Evolutionary conservation across 2,329 filamentous ascomycete genomes (phyloP), one percentile per base, ranked within the genome.

Genomic region (Neoarthrinium moseri): DNA sequence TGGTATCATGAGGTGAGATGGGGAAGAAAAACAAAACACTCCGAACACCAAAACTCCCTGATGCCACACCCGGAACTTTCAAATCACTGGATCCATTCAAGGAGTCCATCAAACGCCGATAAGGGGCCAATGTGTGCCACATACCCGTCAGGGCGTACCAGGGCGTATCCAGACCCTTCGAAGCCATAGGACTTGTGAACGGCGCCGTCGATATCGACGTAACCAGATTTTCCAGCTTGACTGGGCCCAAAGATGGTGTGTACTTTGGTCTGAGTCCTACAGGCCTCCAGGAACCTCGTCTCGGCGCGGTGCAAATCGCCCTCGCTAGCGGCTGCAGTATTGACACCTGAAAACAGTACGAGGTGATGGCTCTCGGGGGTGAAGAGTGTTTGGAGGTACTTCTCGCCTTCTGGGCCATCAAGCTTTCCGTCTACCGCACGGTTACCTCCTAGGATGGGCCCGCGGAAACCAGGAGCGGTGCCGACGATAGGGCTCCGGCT

Each of bases 381-480:
- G 12, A 45, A n/a, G 13, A 45, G 43, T 8, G 38, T 18, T 35
- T 38, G 43, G 5, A 45, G 34, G 34, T 38, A 39, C 23, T 38
- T 29, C 4, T 45, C 43, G 17, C 26, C 27, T 10, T 33, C 43
- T 15, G 1, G 29, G 10, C 33, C 48, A 34, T 30, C 20, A 1
- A 69, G 22, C 39, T 49, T 52, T 4, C 67, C 67, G 46, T 75
- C 70, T 0, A 68, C 68, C 4, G 72, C 60, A 12, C 77, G 68
- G 52, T 77, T 71, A 2, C 76, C 76, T 24, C 73, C 72, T 34
- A 64, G 62, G 3, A 78, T 51, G 0, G 52, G 55, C 0, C 70
- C 69, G 2, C 48, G 51, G 35, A 59, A 65, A 4, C 56, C 59
- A 1, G 45, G 7, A 3, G 61, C 63, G 1, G 63, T 63, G 11